Conservation (phyloP, 257 asterid genomes). For the Haberlea rhodopensis region DNA sequence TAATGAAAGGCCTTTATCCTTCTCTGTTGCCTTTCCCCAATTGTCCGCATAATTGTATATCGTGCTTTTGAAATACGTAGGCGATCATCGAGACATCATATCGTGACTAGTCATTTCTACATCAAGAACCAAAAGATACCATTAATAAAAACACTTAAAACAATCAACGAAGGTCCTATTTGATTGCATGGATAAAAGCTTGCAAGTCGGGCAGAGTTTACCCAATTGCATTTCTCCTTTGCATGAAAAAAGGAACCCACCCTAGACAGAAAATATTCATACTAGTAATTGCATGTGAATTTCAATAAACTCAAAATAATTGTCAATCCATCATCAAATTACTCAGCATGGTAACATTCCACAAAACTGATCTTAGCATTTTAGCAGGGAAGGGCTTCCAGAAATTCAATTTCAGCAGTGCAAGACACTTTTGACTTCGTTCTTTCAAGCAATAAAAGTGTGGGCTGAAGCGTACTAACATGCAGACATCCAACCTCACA, state of each 20-base stretch:
- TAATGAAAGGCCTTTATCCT: too few species aligned
- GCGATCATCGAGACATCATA: too few species aligned
- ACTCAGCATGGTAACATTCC: neutral
- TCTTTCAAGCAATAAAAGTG: neutral
- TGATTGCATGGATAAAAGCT: neutral
- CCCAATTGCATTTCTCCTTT: neutral
- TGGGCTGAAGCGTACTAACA: slow-evolving; percentile 43
- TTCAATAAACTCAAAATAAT: neutral
- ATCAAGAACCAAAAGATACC: too few species aligned
- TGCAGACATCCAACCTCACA: slow-evolving; percentile 96
- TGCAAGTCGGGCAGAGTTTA: neutral
- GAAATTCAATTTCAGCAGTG: neutral
- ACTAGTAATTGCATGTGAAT: neutral
- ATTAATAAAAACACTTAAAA: too few species aligned
- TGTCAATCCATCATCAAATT: neutral
- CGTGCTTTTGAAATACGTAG: too few species aligned
- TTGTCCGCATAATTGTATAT: too few species aligned
- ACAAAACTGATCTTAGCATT: neutral
- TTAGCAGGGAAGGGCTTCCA: neutral
- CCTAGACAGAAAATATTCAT: neutral
- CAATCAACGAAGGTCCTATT: too few species aligned
- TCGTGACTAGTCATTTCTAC: too few species aligned
- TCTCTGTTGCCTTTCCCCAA: too few species aligned
- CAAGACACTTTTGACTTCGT: neutral
- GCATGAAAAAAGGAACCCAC: neutral